Evolutionary conservation across 768 basidiomycete species (phyloP).

Genomic region (Psilocybe azurescens): DNA sequence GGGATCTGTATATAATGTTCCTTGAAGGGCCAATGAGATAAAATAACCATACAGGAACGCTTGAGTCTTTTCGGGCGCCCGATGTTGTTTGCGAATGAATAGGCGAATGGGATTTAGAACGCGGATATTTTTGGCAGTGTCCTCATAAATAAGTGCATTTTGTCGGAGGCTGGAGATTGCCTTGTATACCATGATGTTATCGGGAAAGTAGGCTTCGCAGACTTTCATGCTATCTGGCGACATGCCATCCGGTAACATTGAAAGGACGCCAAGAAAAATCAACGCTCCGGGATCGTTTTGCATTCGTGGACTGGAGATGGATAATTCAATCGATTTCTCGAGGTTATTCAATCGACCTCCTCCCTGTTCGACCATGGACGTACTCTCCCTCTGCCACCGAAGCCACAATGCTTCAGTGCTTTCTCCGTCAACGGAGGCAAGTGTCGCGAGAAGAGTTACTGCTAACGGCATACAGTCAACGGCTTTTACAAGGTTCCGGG

Average conservation of each 20-base stretch:
- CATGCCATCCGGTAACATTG: slow-evolving; percentile 35
- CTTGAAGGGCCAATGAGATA: slow-evolving; percentile 23
- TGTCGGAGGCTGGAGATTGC: slow-evolving; percentile 30
- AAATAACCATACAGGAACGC: slow-evolving; percentile 28
- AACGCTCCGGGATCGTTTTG: slow-evolving; percentile 27
- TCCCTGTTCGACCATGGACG: slow-evolving; percentile 31
- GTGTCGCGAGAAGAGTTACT: slow-evolving; percentile 34
- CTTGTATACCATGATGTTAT: slow-evolving; percentile 23
- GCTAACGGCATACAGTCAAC: slow-evolving; percentile 39
- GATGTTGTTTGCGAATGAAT: slow-evolving; percentile 25
- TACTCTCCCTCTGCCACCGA: slow-evolving; percentile 33
- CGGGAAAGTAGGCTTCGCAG: slow-evolving; percentile 25
- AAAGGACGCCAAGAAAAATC: slow-evolving; percentile 29
- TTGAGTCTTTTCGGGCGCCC: slow-evolving; percentile 21
- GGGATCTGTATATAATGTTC: slow-evolving; percentile 7
- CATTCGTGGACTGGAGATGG: slow-evolving; percentile 33
- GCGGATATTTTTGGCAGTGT: slow-evolving; percentile 22
- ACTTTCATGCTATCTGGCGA: slow-evolving; percentile 19
- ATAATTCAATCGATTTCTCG: slow-evolving; percentile 36
- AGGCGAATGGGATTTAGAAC: slow-evolving; percentile 35
- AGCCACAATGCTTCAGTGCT: slow-evolving; percentile 31
- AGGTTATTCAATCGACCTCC: slow-evolving; percentile 33
- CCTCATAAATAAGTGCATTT: slow-evolving; percentile 29
- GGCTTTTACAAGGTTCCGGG: slow-evolving; percentile 27
- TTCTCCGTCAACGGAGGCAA: slow-evolving; percentile 35